Conservation (phyloP, 176 grass and related monocot genomes). For the Areca catechu region DNA sequence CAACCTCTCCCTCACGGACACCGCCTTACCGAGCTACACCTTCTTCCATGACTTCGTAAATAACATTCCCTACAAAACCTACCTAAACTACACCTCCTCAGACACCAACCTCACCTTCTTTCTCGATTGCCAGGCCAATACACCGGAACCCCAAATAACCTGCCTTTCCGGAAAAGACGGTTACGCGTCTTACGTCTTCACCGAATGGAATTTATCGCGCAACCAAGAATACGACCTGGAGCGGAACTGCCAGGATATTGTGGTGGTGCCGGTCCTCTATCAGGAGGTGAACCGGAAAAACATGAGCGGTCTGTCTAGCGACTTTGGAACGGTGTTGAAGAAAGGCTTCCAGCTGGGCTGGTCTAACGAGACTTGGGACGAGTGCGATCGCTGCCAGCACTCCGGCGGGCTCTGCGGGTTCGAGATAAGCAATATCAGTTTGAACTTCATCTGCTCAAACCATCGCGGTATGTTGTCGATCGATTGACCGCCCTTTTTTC, state of each 20-base stretch:
- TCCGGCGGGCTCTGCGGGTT: neutral
- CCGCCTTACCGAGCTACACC: no score
- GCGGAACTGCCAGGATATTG: no score
- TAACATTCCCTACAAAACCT: neutral
- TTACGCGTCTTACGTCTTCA: neutral
- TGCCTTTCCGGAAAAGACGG: neutral
- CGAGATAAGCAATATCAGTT: neutral
- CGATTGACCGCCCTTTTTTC: no score
- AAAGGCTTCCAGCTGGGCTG: constrained; percentile 4
- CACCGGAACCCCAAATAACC: no score
- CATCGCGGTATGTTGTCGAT: neutral
- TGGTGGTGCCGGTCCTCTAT: no score
- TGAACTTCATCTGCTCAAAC: no score
- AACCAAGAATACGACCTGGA: no score
- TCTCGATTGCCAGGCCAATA: neutral
- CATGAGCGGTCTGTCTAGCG: neutral
- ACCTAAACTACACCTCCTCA: neutral
- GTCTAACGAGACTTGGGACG: neutral
- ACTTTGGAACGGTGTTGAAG: neutral
- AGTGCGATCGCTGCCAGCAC: neutral
- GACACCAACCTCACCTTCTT: constrained; percentile 12
- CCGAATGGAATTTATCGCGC: no score
- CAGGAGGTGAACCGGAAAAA: neutral
- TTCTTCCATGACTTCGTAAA: no score
- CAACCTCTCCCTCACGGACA: neutral